These are phyloP conservation scores for Colletotrichum godetiae DNA, from an alignment of 2,329 filamentous ascomycete species.

Conservation along the genomic window DNA sequence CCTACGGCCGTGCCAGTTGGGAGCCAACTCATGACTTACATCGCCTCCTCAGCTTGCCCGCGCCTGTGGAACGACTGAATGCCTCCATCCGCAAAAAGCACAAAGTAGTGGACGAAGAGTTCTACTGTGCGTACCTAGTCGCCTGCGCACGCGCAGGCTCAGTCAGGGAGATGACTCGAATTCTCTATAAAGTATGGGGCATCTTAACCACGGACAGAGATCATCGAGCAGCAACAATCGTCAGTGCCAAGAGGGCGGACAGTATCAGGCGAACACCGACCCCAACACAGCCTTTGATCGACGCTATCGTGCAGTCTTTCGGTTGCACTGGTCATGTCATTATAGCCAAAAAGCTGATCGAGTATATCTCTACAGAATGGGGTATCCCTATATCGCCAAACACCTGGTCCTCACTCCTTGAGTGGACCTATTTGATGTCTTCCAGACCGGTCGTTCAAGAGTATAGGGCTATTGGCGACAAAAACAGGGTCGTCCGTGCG, in stretches of 20 bases:
- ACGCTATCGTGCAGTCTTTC: conserved; percentile 75
- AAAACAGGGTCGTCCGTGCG: conserved; percentile 48
- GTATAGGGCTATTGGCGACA: conserved; percentile 48
- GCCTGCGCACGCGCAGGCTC: conserved; percentile 26
- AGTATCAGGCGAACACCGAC: conserved; percentile 61
- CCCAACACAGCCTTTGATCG: conserved; percentile 70
- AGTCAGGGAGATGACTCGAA: conserved; percentile 10
- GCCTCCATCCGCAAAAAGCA: conserved; percentile 5
- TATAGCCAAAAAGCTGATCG: conserved; percentile 68
- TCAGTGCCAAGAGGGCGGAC: conserved; percentile 50
- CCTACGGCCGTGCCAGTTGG: conserved; percentile 25
- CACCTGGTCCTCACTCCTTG: conserved; percentile 75
- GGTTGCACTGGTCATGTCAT: conserved; percentile 73
- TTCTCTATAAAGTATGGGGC: conserved; percentile 17
- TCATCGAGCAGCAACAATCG: conserved; percentile 39
- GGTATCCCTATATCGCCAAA: conserved; percentile 64
- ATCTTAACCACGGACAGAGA: conserved; percentile 20
- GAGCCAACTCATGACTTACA: conserved; percentile 27
- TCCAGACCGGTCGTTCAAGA: conserved; percentile 50
- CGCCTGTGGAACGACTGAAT: conserved; percentile 30
- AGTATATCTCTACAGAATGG: conserved; percentile 72
- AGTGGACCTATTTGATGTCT: conserved; percentile 72
- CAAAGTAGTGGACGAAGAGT: conserved; percentile 15
- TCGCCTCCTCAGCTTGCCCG: conserved; percentile 19
- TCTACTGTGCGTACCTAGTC: conserved; percentile 28